A percentile compares a stretch with the other conserved stretches of the same genome.
Evolutionary conservation across 2,329 filamentous ascomycete species (phyloP).

Genomic region (Fusarium duplospermum): DNA sequence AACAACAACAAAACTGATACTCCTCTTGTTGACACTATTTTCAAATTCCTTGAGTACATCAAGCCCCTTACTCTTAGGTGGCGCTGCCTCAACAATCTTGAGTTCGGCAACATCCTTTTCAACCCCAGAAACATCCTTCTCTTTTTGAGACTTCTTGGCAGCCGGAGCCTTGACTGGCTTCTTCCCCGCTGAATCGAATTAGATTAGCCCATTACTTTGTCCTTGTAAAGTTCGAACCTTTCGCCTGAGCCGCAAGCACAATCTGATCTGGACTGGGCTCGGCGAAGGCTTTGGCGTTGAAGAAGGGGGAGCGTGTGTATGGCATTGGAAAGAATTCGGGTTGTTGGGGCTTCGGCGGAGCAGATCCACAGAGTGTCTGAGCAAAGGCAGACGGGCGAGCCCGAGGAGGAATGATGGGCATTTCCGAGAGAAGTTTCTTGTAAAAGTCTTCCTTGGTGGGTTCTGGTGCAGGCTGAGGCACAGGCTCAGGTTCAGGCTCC

Average conservation of each 20-base stretch:
- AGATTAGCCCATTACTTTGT: constrained; percentile 64
- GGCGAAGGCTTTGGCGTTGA: constrained; percentile 75
- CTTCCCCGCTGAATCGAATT: constrained; percentile 65
- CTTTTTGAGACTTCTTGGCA: constrained; percentile 55
- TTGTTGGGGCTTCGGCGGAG: constrained; percentile 47
- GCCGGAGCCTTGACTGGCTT: constrained; percentile 54
- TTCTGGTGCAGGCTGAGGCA: not conserved
- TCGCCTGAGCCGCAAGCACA: constrained; percentile 86
- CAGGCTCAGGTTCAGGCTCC: not conserved
- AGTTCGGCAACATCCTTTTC: constrained; percentile 48
- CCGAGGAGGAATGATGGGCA: constrained; percentile 12
- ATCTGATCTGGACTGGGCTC: constrained; percentile 92
- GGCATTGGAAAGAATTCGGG: constrained; percentile 57
- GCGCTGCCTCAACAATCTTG: constrained; percentile 64
- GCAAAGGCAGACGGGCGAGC: constrained; percentile 67
- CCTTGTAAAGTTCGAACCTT: constrained; percentile 78
- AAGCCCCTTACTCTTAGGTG: constrained; percentile 80
- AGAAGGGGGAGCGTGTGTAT: constrained; percentile 61
- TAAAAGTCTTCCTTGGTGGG: not conserved
- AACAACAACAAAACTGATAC: constrained; percentile 91
- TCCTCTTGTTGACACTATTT: constrained; percentile 80
- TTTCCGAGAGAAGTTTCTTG: not conserved
- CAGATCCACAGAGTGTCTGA: constrained; percentile 61
- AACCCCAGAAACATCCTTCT: constrained; percentile 44
- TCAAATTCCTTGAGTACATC: constrained; percentile 86